These are phyloP conservation scores for Gossypium davidsonii DNA, from an alignment of 441 rosid species.

Conservation along the genomic window DNA sequence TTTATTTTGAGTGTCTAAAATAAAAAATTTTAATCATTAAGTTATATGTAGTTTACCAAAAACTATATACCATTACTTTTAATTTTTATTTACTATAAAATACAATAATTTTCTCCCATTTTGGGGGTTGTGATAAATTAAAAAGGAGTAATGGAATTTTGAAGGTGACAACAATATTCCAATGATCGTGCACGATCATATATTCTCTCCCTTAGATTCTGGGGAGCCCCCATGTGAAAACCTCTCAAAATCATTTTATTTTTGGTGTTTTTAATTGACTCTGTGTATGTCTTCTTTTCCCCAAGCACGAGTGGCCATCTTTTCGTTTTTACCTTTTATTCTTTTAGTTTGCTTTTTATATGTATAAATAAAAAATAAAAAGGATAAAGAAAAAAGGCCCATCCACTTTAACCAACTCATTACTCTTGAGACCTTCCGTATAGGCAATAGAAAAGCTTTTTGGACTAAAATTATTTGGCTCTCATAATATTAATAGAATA, in stretches of 20 bases:
- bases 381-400: no score
- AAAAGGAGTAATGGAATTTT: background rate
- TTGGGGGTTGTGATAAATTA: background rate
- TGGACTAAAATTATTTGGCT: no score
- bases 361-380: no score
- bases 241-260: slow-evolving; percentile 18
- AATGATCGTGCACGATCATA: slow-evolving; percentile 17
- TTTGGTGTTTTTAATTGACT: slow-evolving; percentile 20
- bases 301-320: slow-evolving; percentile 28
- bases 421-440: no score
- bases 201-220: slow-evolving; percentile 17
- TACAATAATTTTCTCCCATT: background rate
- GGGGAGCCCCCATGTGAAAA: slow-evolving; percentile 29
- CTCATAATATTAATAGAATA: no score
- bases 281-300: slow-evolving; percentile 10
- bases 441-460: no score
- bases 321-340: background rate
- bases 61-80: no score
- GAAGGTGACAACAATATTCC: slow-evolving; percentile 18
- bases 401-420: no score
- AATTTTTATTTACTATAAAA: no score
- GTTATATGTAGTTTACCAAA: no score
- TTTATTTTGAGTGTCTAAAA: no score
- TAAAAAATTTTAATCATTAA: no score
- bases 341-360: background rate